Conservation (phyloP, 2,329 filamentous ascomycete species). For the Seiridium cupressi region DNA sequence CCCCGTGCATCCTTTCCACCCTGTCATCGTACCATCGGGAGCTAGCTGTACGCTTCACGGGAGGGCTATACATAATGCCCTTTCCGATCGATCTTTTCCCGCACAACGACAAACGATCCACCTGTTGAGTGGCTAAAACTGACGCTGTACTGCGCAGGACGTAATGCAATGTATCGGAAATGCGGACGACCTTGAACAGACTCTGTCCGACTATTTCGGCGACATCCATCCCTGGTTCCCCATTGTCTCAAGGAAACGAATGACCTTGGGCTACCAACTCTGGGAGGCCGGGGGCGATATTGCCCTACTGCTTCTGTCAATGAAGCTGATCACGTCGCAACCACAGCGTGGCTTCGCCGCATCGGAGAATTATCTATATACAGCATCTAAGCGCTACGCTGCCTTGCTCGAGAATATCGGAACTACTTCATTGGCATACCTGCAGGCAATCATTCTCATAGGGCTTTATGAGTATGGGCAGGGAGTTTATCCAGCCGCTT, state of each 20-base stretch:
- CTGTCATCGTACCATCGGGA: too few species aligned
- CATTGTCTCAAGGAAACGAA: slow-evolving; percentile 43
- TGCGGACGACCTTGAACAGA: slow-evolving; percentile 32
- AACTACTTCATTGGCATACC: slow-evolving; percentile 36
- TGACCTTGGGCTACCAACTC: slow-evolving; percentile 38
- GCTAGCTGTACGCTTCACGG: too few species aligned
- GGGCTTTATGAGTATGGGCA: slow-evolving; percentile 48
- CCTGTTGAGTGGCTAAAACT: background rate
- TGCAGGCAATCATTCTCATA: slow-evolving; percentile 45
- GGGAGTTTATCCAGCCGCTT: slow-evolving; percentile 48
- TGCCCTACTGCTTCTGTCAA: slow-evolving; percentile 45
- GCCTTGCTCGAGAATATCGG: slow-evolving; percentile 39
- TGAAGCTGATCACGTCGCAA: slow-evolving; percentile 41
- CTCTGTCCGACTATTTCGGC: slow-evolving; percentile 39
- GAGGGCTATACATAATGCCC: background rate
- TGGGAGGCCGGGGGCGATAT: slow-evolving; percentile 44
- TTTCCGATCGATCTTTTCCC: background rate
- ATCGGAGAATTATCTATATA: slow-evolving; percentile 37
- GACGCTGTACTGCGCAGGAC: slow-evolving; percentile 23
- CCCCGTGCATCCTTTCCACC: too few species aligned
- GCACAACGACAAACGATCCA: background rate
- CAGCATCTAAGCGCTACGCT: slow-evolving; percentile 40
- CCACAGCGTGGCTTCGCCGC: slow-evolving; percentile 31
- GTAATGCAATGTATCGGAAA: slow-evolving; percentile 37
- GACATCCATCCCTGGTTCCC: slow-evolving; percentile 47